Percentiles rank a stretch among this genome's conserved stretches.
Evolutionary conservation across 225 moss, liverwort and hornwort genomes (phyloP).

Genomic region (Bryum argenteum): DNA sequence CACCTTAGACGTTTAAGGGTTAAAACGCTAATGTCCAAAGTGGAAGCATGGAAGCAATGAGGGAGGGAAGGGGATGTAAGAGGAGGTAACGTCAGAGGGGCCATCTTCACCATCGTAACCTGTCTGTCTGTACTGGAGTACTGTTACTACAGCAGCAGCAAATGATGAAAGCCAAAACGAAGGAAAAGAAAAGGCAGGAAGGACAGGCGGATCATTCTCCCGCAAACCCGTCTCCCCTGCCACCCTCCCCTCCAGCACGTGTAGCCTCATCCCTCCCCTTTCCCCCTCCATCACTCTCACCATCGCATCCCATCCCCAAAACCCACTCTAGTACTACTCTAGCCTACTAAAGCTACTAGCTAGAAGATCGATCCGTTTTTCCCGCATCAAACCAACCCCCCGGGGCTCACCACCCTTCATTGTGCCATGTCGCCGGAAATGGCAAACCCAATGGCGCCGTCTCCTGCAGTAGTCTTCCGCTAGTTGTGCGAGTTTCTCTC

Average conservation of each 20-base stretch:
- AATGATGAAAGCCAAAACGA: background rate
- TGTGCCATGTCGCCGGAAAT: too few species aligned
- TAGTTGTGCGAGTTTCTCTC: too few species aligned
- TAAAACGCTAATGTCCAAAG: too few species aligned
- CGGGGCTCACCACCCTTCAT: too few species aligned
- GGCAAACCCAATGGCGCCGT: too few species aligned
- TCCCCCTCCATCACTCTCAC: constrained; percentile 6
- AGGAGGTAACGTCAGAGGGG: background rate
- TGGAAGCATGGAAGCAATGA: too few species aligned
- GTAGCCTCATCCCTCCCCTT: background rate
- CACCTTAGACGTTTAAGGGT: too few species aligned
- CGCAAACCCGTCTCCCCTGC: background rate
- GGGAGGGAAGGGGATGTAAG: too few species aligned
- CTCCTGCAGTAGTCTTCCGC: too few species aligned
- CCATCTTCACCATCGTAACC: too few species aligned
- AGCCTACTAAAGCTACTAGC: too few species aligned
- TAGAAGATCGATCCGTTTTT: background rate
- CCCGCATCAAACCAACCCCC: background rate
- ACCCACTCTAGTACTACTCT: too few species aligned
- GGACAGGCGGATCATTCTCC: background rate
- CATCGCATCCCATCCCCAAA: background rate
- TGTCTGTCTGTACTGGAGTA: background rate
- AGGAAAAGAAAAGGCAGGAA: background rate
- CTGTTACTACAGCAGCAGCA: background rate
- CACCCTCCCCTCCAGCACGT: background rate